Percentiles rank a stretch among this genome's conserved stretches.
Evolutionary conservation across 305 asterid genomes (phyloP).

Genomic region (Rubia tinctorum): DNA sequence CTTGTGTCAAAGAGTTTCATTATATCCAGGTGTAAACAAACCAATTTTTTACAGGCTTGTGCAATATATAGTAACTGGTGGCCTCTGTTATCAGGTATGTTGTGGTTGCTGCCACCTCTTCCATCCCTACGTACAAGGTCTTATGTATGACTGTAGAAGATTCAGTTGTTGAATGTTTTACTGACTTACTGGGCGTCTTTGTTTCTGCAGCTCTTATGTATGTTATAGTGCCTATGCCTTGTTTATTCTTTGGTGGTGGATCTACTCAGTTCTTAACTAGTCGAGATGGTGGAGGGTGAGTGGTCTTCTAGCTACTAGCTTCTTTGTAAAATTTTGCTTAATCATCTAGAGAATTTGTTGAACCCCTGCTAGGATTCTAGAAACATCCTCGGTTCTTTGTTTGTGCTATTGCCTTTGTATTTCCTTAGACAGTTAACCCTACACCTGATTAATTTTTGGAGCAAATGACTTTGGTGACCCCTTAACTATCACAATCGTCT

Average conservation of each 20-base stretch:
- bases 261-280: conserved; percentile 89
- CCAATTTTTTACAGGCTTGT: conserved; percentile 63
- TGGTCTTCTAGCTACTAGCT: conserved; percentile 12
- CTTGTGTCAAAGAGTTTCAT: neutral
- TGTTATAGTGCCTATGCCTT: conserved; percentile 97
- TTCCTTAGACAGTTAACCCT: neutral
- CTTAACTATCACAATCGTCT: too few relatives aligned
- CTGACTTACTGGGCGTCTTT: conserved; percentile 18
- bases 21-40: neutral
- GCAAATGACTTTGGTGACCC: too few relatives aligned
- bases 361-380: neutral
- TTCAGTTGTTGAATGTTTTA: conserved; percentile 4
- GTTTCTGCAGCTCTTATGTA: conserved; percentile 86
- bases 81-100: conserved; percentile 92
- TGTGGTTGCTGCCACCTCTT: neutral
- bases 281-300: conserved; percentile 98
- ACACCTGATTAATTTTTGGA: conserved; percentile 5
- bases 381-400: neutral
- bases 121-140: neutral
- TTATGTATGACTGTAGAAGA: neutral
- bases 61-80: conserved; percentile 94
- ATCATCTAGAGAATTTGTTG: neutral
- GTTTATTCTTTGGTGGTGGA: conserved; percentile 96
- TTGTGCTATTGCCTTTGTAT: neutral
- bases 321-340: neutral